These are phyloP conservation scores for Arachnomyces sp. DNA, from an alignment of 2,329 filamentous ascomycete genomes.

Conservation along the genomic window DNA sequence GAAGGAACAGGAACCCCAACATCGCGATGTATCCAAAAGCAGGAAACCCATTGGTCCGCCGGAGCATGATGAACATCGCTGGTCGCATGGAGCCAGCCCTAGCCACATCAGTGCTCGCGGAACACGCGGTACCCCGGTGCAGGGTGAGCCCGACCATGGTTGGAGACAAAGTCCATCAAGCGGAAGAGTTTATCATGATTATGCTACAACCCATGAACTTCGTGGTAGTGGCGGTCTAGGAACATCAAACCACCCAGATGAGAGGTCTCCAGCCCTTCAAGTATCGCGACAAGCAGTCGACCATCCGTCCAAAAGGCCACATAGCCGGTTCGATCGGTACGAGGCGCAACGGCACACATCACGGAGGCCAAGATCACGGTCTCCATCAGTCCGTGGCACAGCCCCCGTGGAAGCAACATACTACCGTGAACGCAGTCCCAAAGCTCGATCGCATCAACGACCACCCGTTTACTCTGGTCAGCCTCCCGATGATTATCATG, in stretches of 20 bases:
- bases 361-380: slow-evolving; percentile 19
- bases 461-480: slow-evolving; percentile 13
- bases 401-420: slow-evolving; percentile 14
- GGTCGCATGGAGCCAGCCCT: slow-evolving; percentile 8
- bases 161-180: slow-evolving; percentile 12
- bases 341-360: slow-evolving; percentile 19
- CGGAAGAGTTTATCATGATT: slow-evolving; percentile 12
- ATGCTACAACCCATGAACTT: slow-evolving; percentile 10
- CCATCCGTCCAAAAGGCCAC: slow-evolving; percentile 13
- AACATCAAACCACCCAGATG: slow-evolving; percentile 8
- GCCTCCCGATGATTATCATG: slow-evolving; percentile 13
- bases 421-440: slow-evolving; percentile 21
- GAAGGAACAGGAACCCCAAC: slow-evolving; percentile 6
- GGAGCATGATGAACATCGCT: slow-evolving; percentile 12
- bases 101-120: slow-evolving; percentile 10
- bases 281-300: slow-evolving; percentile 12
- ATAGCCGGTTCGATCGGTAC: slow-evolving; percentile 22
- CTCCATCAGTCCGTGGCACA: slow-evolving; percentile 16
- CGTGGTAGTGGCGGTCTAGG: slow-evolving; percentile 5
- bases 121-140: slow-evolving; percentile 7
- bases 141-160: slow-evolving; percentile 4
- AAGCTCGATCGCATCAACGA: slow-evolving; percentile 9
- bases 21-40: slow-evolving; percentile 2
- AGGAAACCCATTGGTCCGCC: slow-evolving; percentile 7
- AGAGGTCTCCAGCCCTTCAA: slow-evolving; percentile 13